Base-by-base conservation (phyloP, 176 grass and related monocot genomes). In the Ananas comosus region DNA sequence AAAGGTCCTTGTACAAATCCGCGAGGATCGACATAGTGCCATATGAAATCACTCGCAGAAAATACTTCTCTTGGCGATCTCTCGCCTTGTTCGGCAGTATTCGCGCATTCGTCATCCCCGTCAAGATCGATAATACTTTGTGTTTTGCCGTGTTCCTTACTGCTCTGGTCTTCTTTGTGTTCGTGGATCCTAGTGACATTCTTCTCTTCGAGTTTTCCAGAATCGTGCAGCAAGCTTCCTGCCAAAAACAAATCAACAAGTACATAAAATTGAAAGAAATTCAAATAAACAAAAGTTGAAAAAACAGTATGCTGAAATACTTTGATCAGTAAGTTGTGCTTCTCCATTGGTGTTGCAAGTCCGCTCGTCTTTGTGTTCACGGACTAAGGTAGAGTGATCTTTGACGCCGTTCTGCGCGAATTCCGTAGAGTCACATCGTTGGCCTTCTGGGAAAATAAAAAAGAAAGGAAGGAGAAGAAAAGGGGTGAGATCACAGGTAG, bases 21-120 rank as follows among this genome's bases (percentile, higher is more conserved):
- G 18, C 51, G 25, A 64, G 80, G 86, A 66, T 89, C 90, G 2
- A 10, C 0, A 49, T 93, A 93, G 57, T 81, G 13, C 90, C 90
- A 93, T 33, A 70, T 13, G 50, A 17, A 17, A 7, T 59, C n/a
- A 9, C 2, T 19, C 22, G 2, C 56, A 22, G 65, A 28, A 29
- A 53, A 53, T 49, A 57, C 51, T 22, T 12, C 13, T 42, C 13
- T 16, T 7, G 33, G 33, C 65, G 2, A 27, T 18, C 21, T n/a
- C 27, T 50, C 22, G 27, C 22, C 13, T 50, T 54, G 28, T 14
- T 11, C 28, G 21, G 13, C 64, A 16, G 51, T 63, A 72, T 23
- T 11, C 73, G 77, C 51, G 23, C 48, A 70, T 2, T 85, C 81
- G 19, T 82, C 79, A 9, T 73, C 71, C 16, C 54, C 71, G 29